Evolutionary conservation across 2,329 filamentous ascomycete genomes (phyloP).

Genomic region (Exophiala calicioides): DNA sequence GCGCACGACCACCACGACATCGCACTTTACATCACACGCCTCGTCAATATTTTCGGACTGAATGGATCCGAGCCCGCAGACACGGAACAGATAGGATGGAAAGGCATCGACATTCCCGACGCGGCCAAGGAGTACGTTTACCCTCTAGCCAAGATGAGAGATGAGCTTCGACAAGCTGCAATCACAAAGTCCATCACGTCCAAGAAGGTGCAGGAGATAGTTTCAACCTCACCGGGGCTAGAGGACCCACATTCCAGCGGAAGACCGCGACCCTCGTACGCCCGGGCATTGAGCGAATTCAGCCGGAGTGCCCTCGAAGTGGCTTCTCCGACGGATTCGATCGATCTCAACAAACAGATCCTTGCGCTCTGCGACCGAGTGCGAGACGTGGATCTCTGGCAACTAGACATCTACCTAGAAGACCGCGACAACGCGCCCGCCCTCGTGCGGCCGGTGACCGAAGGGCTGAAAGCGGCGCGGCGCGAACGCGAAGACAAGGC

Average conservation of each 20-base stretch:
- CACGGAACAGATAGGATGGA: conserved; percentile 60
- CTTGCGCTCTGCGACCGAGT: conserved; percentile 76
- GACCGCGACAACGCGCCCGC: conserved; percentile 71
- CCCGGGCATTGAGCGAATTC: conserved; percentile 29
- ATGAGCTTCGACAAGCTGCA: conserved; percentile 59
- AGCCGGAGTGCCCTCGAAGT: conserved; percentile 38
- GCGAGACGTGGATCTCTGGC: conserved; percentile 77
- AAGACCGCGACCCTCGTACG: conserved; percentile 28
- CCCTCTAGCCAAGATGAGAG: conserved; percentile 58
- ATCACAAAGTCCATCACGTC: conserved; percentile 48
- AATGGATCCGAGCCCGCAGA: conserved; percentile 42
- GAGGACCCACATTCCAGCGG: conserved; percentile 29
- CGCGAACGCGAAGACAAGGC: conserved; percentile 55
- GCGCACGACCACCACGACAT: conserved; percentile 53
- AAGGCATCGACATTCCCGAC: conserved; percentile 63
- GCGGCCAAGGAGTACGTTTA: conserved; percentile 62
- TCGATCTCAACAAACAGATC: conserved; percentile 67
- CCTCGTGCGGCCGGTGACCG: conserved; percentile 68
- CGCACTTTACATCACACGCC: conserved; percentile 77
- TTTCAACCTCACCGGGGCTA: conserved; percentile 32
- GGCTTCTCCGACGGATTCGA: conserved; percentile 51
- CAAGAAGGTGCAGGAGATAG: conserved; percentile 42
- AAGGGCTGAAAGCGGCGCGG: conserved; percentile 56
- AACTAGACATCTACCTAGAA: conserved; percentile 83
- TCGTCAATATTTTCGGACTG: conserved; percentile 82